These are phyloP conservation scores for Fusarium sp. DNA, from an alignment of 2,329 filamentous ascomycete species.

Conservation along the genomic window DNA sequence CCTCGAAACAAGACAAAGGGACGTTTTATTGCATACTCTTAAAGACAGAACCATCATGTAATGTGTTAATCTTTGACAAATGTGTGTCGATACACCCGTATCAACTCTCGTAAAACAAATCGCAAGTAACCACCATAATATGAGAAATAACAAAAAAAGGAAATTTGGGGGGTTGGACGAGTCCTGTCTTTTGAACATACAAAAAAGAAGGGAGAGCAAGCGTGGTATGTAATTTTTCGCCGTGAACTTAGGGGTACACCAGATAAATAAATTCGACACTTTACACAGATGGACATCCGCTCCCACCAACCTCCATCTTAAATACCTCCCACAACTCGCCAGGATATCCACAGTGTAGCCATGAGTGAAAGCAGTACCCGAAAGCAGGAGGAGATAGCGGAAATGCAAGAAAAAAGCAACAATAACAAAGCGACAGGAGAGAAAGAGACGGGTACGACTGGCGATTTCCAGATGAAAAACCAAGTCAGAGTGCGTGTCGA, in stretches of 20 bases:
- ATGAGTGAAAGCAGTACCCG: slow-evolving; percentile 22
- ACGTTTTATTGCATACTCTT: slow-evolving; percentile 26
- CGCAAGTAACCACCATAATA: slow-evolving; percentile 11
- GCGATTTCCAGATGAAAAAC: slow-evolving; percentile 28
- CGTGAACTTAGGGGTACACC: slow-evolving; percentile 47
- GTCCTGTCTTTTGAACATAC: slow-evolving; percentile 36
- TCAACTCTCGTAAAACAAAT: slow-evolving; percentile 11
- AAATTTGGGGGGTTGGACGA: slow-evolving; percentile 1
- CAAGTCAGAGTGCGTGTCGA: slow-evolving; percentile 32
- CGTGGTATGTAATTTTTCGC: slow-evolving; percentile 50
- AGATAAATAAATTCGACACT: slow-evolving; percentile 41
- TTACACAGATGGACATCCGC: slow-evolving; percentile 38
- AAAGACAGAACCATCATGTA: slow-evolving; percentile 22
- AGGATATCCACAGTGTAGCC: slow-evolving; percentile 29
- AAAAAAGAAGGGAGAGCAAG: slow-evolving; percentile 28
- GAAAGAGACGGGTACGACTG: slow-evolving; percentile 33
- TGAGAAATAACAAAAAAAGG: slow-evolving; percentile 2
- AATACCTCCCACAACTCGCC: slow-evolving; percentile 28
- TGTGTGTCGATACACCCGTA: slow-evolving; percentile 9
- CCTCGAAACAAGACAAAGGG: slow-evolving; percentile 11
- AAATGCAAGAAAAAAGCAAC: slow-evolving; percentile 27
- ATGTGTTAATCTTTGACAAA: slow-evolving; percentile 28
- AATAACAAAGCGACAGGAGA: slow-evolving; percentile 34
- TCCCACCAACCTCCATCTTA: slow-evolving; percentile 34
- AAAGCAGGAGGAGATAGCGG: slow-evolving; percentile 30